Base-by-base conservation (phyloP, 2,329 filamentous ascomycete genomes). In the Phaeosphaeria sp. region DNA sequence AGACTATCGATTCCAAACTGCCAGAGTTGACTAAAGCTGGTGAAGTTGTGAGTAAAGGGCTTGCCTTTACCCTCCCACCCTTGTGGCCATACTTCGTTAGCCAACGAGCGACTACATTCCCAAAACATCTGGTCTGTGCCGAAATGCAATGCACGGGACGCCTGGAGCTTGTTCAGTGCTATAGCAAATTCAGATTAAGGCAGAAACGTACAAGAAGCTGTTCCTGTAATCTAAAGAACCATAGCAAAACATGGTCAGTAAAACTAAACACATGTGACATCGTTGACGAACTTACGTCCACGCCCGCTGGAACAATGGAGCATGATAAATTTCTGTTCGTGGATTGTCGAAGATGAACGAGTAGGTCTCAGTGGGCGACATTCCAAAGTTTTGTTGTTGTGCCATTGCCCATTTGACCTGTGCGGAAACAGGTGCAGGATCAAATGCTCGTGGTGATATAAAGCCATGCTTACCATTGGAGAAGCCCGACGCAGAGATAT, bases 401-500 rank as follows among this genome's bases (percentile, higher is more conserved):
- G 3, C n/a, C n/a, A 3, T 36, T 36, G 30, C 6, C 15, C 15
- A 11, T 7, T 17, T 36, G 3, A 44, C n/a, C 20, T 44, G 6
- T 11, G 10, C 42, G 9, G 13, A 22, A 2, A 46, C 6, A 2
- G 50, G 50, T 9, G 30, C 39, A 7, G 53, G 46, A 20, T 55
- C 39, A 6, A 30, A 27, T n/a, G 10, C 13, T 23, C 46, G 46
- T 17, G 22, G 6, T 7, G 33, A 33, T 23, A 52, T 30, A n/a
- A 52, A 52, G 39, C 54, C 50, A 18, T 36, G 30, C 22, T 44
- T 30, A 1, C 54, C 54, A 25, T 53, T 20, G 23, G 44, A 15
- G 25, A 46, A 44, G 7, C 30, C 53, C n/a, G 54, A 52, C 36
- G 50, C 58, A 6, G 58, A 56, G 15, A 60, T 30, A 18, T 44